phyloP scores from a whole-genome alignment of 108 stramenopile genomes.

The Cyclotella baltica region DNA sequence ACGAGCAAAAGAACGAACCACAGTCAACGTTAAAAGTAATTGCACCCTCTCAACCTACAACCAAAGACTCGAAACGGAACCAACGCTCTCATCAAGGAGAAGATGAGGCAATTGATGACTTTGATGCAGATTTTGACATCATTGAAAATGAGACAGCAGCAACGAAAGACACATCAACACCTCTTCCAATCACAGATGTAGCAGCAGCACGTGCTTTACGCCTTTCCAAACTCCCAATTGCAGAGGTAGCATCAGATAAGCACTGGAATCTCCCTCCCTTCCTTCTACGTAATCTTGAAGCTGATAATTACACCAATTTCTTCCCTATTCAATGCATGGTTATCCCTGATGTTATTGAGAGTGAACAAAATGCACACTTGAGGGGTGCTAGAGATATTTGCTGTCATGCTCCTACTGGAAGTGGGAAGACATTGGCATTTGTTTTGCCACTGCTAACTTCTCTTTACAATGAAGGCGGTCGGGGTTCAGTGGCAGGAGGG shows the following conservation, averaged over 20 bases:
- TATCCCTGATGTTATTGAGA: constrained; percentile 83
- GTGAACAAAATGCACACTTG: constrained; percentile 62
- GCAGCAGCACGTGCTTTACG: constrained; percentile 61
- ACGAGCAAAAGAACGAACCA: constrained; percentile 3
- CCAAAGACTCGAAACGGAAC: constrained; percentile 43
- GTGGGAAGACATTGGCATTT: constrained; percentile 91
- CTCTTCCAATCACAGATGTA: constrained; percentile 20
- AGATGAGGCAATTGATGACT: constrained; percentile 83
- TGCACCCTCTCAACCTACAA: constrained; percentile 61
- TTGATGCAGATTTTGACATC: constrained; percentile 62
- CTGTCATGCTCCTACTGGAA: constrained; percentile 90
- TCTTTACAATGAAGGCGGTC: constrained; percentile 40
- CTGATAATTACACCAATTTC: constrained; percentile 76
- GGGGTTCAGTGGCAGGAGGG: constrained; percentile 37
- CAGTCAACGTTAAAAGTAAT: constrained; percentile 65
- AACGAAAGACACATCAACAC: constrained; percentile 30
- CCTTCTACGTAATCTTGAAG: constrained; percentile 67
- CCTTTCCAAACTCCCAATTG: constrained; percentile 68
- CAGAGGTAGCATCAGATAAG: constrained; percentile 61
- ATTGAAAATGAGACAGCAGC: constrained; percentile 24
- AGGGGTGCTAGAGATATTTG: constrained; percentile 60
- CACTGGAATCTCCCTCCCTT: constrained; percentile 79
- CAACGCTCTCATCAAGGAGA: constrained; percentile 38
- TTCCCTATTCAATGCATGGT: constrained; percentile 93
- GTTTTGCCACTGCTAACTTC: constrained; percentile 86